phyloP scores from a whole-genome alignment of 2,329 filamentous ascomycete species.

The Phoma sp. region DNA sequence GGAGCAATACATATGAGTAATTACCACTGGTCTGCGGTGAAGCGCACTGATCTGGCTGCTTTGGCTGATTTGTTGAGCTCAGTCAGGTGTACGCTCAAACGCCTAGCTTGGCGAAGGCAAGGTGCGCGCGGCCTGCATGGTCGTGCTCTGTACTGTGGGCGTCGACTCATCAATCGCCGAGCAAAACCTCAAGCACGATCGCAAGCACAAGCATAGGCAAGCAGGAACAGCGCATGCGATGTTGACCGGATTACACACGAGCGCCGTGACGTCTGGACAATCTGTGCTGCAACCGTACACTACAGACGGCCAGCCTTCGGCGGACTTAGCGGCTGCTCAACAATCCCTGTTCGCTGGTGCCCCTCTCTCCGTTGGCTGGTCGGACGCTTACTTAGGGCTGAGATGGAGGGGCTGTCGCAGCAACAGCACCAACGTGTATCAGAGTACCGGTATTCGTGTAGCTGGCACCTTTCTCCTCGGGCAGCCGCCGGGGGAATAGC shows the following conservation, averaged over 20 bases:
- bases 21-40: conserved; percentile 13
- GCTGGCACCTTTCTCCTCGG: conserved; percentile 15
- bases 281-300: conserved; percentile 7
- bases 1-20: conserved; percentile 21
- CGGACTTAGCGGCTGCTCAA: conserved; percentile 19
- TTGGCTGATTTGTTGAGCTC: conserved; percentile 16
- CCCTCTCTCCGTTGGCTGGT: conserved; percentile 16
- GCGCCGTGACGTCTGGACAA: conserved; percentile 7
- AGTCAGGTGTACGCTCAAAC: conserved; percentile 1
- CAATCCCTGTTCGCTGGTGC: conserved; percentile 17
- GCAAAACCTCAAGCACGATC: no score
- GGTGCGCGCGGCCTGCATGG: conserved; percentile 1
- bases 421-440: conserved; percentile 12
- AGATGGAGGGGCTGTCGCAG: conserved; percentile 19
- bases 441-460: conserved; percentile 16
- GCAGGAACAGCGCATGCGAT: background rate
- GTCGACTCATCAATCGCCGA: no score
- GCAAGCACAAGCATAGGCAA: background rate
- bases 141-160: no score
- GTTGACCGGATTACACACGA: background rate
- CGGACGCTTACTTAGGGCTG: conserved; percentile 7
- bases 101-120: conserved; percentile 1
- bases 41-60: conserved; percentile 7
- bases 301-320: conserved; percentile 22
- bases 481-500: conserved; percentile 9